phyloP scores from a whole-genome alignment of 306 rosid species.

The Parietaria judaica region DNA sequence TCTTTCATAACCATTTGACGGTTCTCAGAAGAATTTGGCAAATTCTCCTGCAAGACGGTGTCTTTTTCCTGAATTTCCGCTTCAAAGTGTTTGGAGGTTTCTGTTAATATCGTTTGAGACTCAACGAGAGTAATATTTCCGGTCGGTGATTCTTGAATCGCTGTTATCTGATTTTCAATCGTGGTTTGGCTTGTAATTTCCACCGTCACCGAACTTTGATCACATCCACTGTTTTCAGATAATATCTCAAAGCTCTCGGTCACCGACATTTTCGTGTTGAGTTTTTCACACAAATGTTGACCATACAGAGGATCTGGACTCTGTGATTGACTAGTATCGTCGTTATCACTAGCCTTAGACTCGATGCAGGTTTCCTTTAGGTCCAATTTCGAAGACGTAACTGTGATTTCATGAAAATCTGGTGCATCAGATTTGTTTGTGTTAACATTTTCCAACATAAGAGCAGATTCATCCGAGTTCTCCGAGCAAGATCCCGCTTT shows the following conservation, averaged over 20 bases:
- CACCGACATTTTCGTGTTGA: conserved; percentile 31
- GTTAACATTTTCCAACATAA: conserved; percentile 39
- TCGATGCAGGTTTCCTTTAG: conserved; percentile 15
- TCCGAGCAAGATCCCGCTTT: conserved; percentile 45
- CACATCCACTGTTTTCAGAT: conserved; percentile 32
- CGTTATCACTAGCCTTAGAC: conserved; percentile 27
- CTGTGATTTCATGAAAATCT: conserved; percentile 20
- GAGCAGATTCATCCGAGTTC: conserved; percentile 22
- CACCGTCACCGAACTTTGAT: conserved; percentile 34
- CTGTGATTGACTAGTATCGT: conserved; percentile 15
- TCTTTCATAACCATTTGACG: conserved; percentile 29
- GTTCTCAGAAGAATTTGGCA: conserved; percentile 24
- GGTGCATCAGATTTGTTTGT: conserved; percentile 34
- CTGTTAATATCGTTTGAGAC: conserved; percentile 28
- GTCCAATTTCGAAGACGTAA: conserved; percentile 23
- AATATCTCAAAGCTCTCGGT: conserved; percentile 35
- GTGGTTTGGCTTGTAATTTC: conserved; percentile 38
- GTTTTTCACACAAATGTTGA: conserved; percentile 24
- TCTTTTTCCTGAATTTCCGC: conserved; percentile 12
- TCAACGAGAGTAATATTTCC: conserved; percentile 16
- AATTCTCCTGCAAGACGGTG: conserved; percentile 20
- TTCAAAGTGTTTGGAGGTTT: conserved; percentile 21
- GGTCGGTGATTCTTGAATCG: conserved; percentile 22
- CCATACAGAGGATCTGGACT: conserved; percentile 26
- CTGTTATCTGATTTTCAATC: conserved; percentile 12